These are phyloP conservation scores for Straminergon stramineum DNA, from an alignment of 225 moss, liverwort and hornwort genomes.

Conservation along the genomic window DNA sequence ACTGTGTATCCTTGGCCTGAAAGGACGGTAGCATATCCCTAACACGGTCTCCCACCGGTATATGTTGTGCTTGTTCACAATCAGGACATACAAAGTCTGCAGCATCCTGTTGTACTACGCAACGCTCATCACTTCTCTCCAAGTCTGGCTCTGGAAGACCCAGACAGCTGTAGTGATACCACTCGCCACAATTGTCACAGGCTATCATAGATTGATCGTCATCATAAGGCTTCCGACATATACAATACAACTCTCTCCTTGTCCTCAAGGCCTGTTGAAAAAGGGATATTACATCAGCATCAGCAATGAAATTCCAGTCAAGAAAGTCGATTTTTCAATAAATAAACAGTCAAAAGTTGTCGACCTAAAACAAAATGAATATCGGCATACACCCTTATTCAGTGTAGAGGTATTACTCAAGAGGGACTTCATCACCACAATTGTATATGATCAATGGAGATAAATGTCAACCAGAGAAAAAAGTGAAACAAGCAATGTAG, in stretches of 20 bases:
- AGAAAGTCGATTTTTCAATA: too few relatives aligned
- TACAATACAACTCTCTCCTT: conserved; percentile 68
- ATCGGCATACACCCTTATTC: background rate
- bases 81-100: conserved; percentile 76
- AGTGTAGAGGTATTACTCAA: background rate
- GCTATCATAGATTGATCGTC: conserved; percentile 80
- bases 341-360: background rate
- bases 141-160: conserved; percentile 66
- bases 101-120: conserved; percentile 24
- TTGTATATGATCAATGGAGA: background rate
- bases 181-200: conserved; percentile 85
- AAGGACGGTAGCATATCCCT: background rate
- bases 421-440: background rate
- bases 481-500: background rate
- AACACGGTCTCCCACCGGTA: background rate
- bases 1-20: conserved; percentile 26
- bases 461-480: background rate
- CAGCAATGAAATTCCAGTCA: background rate
- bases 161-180: conserved; percentile 92
- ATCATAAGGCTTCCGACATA: conserved; percentile 91
- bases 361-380: background rate
- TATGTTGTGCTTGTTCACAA: conserved; percentile 40
- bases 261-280: conserved; percentile 51
- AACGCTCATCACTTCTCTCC: conserved; percentile 37
- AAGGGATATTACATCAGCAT: background rate